Percentiles rank a stretch among this genome's conserved stretches.
Conservation (phyloP, 129 eudicot genomes). For the Solidago caesia region DNA sequence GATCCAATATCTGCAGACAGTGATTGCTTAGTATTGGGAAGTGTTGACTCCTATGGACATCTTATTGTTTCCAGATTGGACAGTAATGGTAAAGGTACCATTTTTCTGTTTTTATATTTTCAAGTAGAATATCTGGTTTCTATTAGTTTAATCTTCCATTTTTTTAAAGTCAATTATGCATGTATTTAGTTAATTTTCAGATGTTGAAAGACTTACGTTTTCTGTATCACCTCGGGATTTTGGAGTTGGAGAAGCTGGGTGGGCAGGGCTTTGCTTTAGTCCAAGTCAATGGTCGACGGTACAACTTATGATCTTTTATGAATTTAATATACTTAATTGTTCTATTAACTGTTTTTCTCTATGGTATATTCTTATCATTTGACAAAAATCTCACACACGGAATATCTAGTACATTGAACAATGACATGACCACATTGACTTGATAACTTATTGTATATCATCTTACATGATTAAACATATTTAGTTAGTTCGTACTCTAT, state of each 20-base stretch:
- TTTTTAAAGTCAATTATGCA: constrained; percentile 16
- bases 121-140: neutral
- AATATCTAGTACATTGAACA: constrained; percentile 1
- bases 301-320: constrained; percentile 18
- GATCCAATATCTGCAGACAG: constrained; percentile 40
- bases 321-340: neutral
- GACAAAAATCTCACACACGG: neutral
- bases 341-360: neutral
- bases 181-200: constrained; percentile 32
- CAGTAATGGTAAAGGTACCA: constrained; percentile 47
- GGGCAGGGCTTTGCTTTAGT: constrained; percentile 89
- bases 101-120: neutral
- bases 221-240: constrained; percentile 73
- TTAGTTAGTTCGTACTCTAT: too few species aligned
- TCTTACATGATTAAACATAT: neutral
- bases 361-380: constrained; percentile 8
- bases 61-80: constrained; percentile 74
- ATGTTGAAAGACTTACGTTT: constrained; percentile 61
- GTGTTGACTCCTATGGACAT: constrained; percentile 83
- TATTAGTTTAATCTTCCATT: neutral
- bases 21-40: constrained; percentile 59
- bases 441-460: constrained; percentile 3
- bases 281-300: constrained; percentile 86
- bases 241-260: constrained; percentile 87
- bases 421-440: constrained; percentile 15